These are phyloP conservation scores for Marchantia polymorpha DNA, from an alignment of 225 moss, liverwort and hornwort species.

Conservation along the genomic window DNA sequence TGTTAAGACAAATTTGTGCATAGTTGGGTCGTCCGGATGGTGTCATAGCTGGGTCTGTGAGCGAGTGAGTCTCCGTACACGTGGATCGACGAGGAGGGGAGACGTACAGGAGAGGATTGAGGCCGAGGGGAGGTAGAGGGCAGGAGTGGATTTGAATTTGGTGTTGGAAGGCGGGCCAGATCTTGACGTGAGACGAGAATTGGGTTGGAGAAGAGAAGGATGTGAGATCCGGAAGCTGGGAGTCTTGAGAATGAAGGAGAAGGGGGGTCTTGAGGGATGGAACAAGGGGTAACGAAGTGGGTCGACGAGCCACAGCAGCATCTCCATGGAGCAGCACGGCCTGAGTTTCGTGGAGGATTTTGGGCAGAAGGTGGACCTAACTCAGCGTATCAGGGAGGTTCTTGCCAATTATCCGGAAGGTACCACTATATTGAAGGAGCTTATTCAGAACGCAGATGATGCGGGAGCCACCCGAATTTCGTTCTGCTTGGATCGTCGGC, in stretches of 20 bases:
- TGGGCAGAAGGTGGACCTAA: slow-evolving; percentile 90
- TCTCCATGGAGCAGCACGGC: slow-evolving; percentile 56
- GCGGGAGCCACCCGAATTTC: slow-evolving; percentile 67
- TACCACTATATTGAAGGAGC: slow-evolving; percentile 84
- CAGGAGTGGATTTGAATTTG: neutral
- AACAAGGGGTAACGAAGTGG: slow-evolving; percentile 19
- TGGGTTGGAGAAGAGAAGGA: neutral
- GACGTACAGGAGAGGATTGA: neutral
- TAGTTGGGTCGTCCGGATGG: neutral
- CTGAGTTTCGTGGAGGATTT: slow-evolving; percentile 83
- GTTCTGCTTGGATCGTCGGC: slow-evolving; percentile 76
- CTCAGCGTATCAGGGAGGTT: slow-evolving; percentile 77
- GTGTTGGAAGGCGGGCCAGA: neutral
- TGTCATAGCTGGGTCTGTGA: neutral
- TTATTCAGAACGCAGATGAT: slow-evolving; percentile 88
- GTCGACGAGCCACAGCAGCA: slow-evolving; percentile 20
- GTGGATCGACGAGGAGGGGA: slow-evolving; percentile 1
- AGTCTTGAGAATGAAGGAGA: slow-evolving; percentile 38
- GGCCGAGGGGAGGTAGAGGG: neutral
- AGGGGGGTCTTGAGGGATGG: slow-evolving; percentile 28
- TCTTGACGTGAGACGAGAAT: slow-evolving; percentile 9
- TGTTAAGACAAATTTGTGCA: slow-evolving; percentile 1
- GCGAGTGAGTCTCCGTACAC: neutral
- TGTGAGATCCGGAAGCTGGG: slow-evolving; percentile 8
- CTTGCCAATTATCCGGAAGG: slow-evolving; percentile 89